A percentile compares a stretch with the other conserved stretches of the same genome.
Evolutionary conservation across 495 filamentous ascomycete species (phyloP).

Genomic region (Lentithecium fluviatile): DNA sequence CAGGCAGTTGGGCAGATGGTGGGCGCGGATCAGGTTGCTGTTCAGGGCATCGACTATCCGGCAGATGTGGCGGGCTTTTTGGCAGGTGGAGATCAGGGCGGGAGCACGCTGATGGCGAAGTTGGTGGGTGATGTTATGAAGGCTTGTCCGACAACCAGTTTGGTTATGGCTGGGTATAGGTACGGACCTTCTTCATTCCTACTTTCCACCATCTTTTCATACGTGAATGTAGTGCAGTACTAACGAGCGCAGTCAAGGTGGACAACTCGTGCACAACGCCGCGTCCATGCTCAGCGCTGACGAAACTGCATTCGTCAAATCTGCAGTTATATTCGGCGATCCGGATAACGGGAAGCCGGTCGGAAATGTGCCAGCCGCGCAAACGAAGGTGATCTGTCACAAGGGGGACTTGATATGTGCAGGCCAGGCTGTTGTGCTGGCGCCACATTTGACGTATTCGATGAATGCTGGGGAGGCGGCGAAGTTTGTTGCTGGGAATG

Average conservation of each 20-base stretch:
- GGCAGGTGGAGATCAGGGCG: conserved; percentile 26
- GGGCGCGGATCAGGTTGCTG: conserved; percentile 32
- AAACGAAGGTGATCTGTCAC: conserved; percentile 38
- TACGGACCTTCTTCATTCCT: no score
- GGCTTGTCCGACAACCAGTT: conserved; percentile 38
- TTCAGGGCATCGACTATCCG: conserved; percentile 42
- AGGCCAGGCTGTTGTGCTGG: conserved; percentile 21
- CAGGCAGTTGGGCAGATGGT: conserved; percentile 29
- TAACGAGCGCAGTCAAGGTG: conserved; percentile 34
- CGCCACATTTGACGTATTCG: conserved; percentile 38
- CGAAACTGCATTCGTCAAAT: conserved; percentile 31
- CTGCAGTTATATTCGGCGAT: conserved; percentile 41
- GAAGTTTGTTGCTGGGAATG: conserved; percentile 16
- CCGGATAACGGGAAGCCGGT: conserved; percentile 36
- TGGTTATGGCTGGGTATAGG: conserved; percentile 38
- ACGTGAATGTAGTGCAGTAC: no score
- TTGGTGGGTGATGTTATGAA: conserved; percentile 25
- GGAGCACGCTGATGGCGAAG: conserved; percentile 33
- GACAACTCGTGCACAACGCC: conserved; percentile 37
- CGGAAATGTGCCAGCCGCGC: conserved; percentile 28
- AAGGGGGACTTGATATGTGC: conserved; percentile 35
- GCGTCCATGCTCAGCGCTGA: conserved; percentile 28
- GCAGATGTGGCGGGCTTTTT: conserved; percentile 30
- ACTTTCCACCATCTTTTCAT: no score
- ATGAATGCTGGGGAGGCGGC: conserved; percentile 23